These are phyloP conservation scores for Sequoia sempervirens DNA, from an alignment of 75 land plant genomes.

Conservation along the genomic window DNA sequence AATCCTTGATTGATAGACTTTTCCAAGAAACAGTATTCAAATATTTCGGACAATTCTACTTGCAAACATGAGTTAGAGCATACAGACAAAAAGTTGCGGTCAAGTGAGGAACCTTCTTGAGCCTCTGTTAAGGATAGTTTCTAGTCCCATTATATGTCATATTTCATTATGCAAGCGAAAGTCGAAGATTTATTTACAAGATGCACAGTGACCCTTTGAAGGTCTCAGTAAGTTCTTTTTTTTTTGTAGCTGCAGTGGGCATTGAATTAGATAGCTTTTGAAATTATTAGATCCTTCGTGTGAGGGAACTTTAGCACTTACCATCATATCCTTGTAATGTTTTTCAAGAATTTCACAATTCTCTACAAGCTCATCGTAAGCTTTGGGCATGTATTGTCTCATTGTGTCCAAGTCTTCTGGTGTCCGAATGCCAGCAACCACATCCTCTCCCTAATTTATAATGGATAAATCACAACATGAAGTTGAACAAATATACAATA, in stretches of 20 bases:
- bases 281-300: neutral
- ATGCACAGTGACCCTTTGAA: neutral
- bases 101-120: neutral
- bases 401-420: constrained; percentile 85
- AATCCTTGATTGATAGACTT: neutral
- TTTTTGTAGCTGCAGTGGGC: neutral
- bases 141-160: constrained; percentile 1
- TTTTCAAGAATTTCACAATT: constrained; percentile 91
- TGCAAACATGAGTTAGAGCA: neutral
- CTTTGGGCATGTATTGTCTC: constrained; percentile 85
- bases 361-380: constrained; percentile 88
- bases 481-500: constrained; percentile 6
- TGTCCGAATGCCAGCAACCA: constrained; percentile 97
- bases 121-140: neutral
- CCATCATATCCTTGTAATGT: constrained; percentile 99
- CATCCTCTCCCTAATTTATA: constrained; percentile 83
- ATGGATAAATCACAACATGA: neutral
- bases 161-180: neutral
- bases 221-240: neutral
- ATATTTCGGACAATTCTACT: neutral
- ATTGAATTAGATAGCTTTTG: neutral
- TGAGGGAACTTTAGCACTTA: constrained; percentile 18
- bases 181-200: neutral
- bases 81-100: neutral
- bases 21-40: neutral